Evolutionary conservation across 106 monocot species (phyloP).

Genomic region (Posidonia australis): DNA sequence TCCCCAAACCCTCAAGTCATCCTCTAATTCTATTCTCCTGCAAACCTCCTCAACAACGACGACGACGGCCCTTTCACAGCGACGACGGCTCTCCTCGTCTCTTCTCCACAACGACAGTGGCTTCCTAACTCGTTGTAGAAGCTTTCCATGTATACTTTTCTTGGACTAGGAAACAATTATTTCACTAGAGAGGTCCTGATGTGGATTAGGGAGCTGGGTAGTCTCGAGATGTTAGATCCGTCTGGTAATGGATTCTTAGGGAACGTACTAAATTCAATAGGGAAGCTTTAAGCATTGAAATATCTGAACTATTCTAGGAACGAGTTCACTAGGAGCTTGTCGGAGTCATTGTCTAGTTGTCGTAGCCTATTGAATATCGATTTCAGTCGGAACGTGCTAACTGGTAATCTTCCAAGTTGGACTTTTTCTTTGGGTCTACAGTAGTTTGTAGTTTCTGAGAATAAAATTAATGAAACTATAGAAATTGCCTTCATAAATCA

Average conservation of each 20-base stretch:
- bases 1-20: too few species aligned
- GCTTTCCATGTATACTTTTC: slow-evolving; percentile 30
- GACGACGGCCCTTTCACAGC: too few species aligned
- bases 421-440: slow-evolving; percentile 41
- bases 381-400: slow-evolving; percentile 55
- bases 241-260: slow-evolving; percentile 51
- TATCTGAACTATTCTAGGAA: slow-evolving; percentile 53
- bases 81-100: too few species aligned
- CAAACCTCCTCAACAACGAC: too few species aligned
- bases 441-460: slow-evolving; percentile 44
- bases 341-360: slow-evolving; percentile 44
- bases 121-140: slow-evolving; percentile 46
- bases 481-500: slow-evolving; percentile 18
- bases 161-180: slow-evolving; percentile 41
- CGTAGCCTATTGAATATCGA: slow-evolving; percentile 33
- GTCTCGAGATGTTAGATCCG: slow-evolving; percentile 37
- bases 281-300: slow-evolving; percentile 39
- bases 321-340: slow-evolving; percentile 50
- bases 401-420: slow-evolving; percentile 71
- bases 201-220: slow-evolving; percentile 45
- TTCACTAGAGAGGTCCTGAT: slow-evolving; percentile 41
- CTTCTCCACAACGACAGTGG: too few species aligned
- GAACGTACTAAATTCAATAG: slow-evolving; percentile 44
- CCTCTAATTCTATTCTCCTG: too few species aligned
- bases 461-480: slow-evolving; percentile 42